Evolutionary conservation across 2,329 filamentous ascomycete species (phyloP).

Genomic region (Plenodomus tracheiphilus): DNA sequence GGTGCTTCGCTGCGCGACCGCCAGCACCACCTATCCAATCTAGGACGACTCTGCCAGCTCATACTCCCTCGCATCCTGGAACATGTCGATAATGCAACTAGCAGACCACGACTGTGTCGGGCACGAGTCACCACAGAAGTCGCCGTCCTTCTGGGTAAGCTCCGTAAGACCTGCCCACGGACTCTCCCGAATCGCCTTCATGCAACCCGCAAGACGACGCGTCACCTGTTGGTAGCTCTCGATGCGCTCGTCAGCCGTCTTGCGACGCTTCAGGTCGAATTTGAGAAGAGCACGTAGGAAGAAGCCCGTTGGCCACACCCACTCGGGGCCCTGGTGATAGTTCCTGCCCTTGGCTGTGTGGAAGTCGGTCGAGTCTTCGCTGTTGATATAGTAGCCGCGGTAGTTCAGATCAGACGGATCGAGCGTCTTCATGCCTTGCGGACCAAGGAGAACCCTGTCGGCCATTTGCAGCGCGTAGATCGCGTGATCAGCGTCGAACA

Average conservation of each 20-base stretch:
- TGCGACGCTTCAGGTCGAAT: conserved; percentile 79
- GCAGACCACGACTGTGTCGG: conserved; percentile 98
- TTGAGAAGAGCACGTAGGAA: conserved; percentile 89
- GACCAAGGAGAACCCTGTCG: conserved; percentile 79
- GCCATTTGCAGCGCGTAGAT: conserved; percentile 77
- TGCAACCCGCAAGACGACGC: conserved; percentile 77
- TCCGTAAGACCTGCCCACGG: conserved; percentile 91
- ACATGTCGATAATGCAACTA: conserved; percentile 90
- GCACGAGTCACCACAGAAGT: conserved; percentile 84
- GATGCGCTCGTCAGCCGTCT: conserved; percentile 67
- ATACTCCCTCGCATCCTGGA: conserved; percentile 74
- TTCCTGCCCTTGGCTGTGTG: conserved; percentile 92
- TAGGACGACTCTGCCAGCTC: conserved; percentile 22
- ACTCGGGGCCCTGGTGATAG: conserved; percentile 97
- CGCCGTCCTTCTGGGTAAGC: conserved; percentile 87
- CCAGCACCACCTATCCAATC: no score
- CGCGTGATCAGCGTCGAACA: conserved; percentile 80
- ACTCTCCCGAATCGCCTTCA: conserved; percentile 77
- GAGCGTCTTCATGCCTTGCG: conserved; percentile 92
- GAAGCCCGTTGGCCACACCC: conserved; percentile 96
- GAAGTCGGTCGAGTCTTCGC: conserved; percentile 89
- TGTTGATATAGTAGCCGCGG: conserved; percentile 91
- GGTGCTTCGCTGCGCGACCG: no score
- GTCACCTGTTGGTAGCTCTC: conserved; percentile 97
- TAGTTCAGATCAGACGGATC: conserved; percentile 94